A percentile compares a stretch with the other conserved stretches of the same genome.
These are phyloP conservation scores for Ammopiptanthus mongolicus DNA, from an alignment of 306 rosid genomes.

Conservation along the genomic window DNA sequence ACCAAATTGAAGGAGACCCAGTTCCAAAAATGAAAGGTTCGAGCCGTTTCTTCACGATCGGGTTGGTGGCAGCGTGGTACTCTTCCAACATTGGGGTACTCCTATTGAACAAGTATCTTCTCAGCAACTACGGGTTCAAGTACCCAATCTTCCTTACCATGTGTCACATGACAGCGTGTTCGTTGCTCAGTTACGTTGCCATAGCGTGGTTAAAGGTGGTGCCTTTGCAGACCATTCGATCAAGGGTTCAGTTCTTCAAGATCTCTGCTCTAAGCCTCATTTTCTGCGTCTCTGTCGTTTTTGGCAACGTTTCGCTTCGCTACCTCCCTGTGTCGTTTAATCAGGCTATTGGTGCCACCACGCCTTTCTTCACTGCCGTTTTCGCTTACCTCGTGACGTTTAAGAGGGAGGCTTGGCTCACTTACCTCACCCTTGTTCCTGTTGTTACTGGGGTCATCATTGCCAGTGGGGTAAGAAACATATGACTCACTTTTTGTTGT, in stretches of 20 bases:
- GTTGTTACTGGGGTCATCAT: constrained; percentile 94
- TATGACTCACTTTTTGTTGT: background rate
- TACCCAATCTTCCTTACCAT: constrained; percentile 99
- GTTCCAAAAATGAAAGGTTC: constrained; percentile 55
- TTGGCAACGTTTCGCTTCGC: constrained; percentile 84
- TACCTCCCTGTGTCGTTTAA: constrained; percentile 91
- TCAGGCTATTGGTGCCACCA: constrained; percentile 95
- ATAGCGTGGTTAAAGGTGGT: constrained; percentile 98
- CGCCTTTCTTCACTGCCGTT: constrained; percentile 95
- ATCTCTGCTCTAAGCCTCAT: constrained; percentile 84
- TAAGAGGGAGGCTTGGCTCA: constrained; percentile 98
- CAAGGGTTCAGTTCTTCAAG: constrained; percentile 90
- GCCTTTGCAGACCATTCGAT: constrained; percentile 92
- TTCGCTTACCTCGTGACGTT: constrained; percentile 91
- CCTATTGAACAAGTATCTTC: constrained; percentile 86
- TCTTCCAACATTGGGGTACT: constrained; percentile 99
- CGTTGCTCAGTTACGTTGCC: constrained; percentile 83
- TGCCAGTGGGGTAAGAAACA: constrained; percentile 89
- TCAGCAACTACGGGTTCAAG: constrained; percentile 95
- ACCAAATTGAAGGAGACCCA: constrained; percentile 28
- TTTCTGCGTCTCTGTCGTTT: constrained; percentile 93
- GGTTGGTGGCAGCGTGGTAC: constrained; percentile 87
- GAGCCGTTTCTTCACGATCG: constrained; percentile 81
- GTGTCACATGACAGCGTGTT: constrained; percentile 99
- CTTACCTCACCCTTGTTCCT: constrained; percentile 87